Evolutionary conservation across 768 basidiomycete species (phyloP), one percentile per base, ranked within the genome.

Genomic region (Russula emetica): DNA sequence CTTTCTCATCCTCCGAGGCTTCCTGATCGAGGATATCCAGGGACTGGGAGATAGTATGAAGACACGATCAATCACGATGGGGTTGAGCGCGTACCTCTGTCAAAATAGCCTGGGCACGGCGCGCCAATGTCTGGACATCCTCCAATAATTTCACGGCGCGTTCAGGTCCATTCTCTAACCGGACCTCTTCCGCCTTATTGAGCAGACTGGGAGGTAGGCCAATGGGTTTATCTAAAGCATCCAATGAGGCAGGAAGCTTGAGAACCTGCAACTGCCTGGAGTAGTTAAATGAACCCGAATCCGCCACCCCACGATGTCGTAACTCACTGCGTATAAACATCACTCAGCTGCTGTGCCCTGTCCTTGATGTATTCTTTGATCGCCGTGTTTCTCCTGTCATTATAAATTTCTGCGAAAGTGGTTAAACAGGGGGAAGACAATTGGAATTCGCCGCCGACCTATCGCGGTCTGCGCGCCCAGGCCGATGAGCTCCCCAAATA

Each of bases 381-480:
- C 50, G 91, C 80, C 52, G 82, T 84, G 47, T 83, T 80, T 71
- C 89, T 91, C 51, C 91, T 78, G 69, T 96, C 87, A 45, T 90
- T 84, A 74, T 95, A 99, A 5, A 99, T 88, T 66, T 88, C 92
- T 90, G 62, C 26, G 18, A 26, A 61, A 30, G 44, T 16, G 9
- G 18, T 58, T 10, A 36, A 42, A 30, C 36, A 11, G 24, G n/a
- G 36, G 22, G 24, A 54, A 55, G 59, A 38, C 40, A 55, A n/a
- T 22, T 6, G 20, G 44, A 3, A 36, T 26, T 9, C 16, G 38
- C 49, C 36, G 74, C 86, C 71, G 70, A 95, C 92, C 92, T 66
- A 97, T 83, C 3, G 96, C 95, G 62, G 91, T 82, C 61, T 86
- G 84, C 0, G 90, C 88, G n/a, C 94, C 95, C 83, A 92, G 94